These are phyloP conservation scores for Leccinum boreale DNA, from an alignment of 768 basidiomycete genomes.

Conservation along the genomic window DNA sequence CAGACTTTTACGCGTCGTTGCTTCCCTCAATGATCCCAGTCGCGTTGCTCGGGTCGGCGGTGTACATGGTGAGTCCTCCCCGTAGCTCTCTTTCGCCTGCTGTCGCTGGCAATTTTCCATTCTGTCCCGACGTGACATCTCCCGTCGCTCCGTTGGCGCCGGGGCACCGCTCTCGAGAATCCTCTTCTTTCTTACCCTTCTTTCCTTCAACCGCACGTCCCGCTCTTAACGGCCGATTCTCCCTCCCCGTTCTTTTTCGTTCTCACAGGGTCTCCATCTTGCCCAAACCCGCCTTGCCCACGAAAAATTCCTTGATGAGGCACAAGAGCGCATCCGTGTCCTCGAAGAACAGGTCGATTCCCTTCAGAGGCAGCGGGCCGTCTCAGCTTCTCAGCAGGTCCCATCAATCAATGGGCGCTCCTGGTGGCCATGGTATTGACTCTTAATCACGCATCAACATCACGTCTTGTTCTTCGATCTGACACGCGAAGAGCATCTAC, in stretches of 20 bases:
- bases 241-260: background rate
- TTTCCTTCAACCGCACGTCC: background rate
- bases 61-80: slow-evolving; percentile 58
- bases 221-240: slow-evolving; percentile 13
- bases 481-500: slow-evolving; percentile 2
- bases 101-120: slow-evolving; percentile 3
- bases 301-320: slow-evolving; percentile 68
- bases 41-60: slow-evolving; percentile 71
- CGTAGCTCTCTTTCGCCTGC: background rate
- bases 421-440: slow-evolving; percentile 23
- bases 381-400: background rate
- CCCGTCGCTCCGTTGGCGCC: slow-evolving; percentile 8
- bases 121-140: background rate
- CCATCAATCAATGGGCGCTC: slow-evolving; percentile 5
- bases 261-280: slow-evolving; percentile 59
- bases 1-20: slow-evolving; percentile 64
- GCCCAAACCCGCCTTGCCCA: slow-evolving; percentile 60
- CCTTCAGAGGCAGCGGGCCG: slow-evolving; percentile 23
- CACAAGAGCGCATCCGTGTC: slow-evolving; percentile 44
- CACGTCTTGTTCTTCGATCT: background rate
- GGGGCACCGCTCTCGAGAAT: slow-evolving; percentile 3
- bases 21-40: slow-evolving; percentile 78
- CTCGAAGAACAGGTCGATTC: slow-evolving; percentile 59
- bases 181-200: slow-evolving; percentile 3
- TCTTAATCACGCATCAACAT: background rate